Conservation (phyloP, 2,329 filamentous ascomycete genomes). For the Paraphoma chrysanthemicola region DNA sequence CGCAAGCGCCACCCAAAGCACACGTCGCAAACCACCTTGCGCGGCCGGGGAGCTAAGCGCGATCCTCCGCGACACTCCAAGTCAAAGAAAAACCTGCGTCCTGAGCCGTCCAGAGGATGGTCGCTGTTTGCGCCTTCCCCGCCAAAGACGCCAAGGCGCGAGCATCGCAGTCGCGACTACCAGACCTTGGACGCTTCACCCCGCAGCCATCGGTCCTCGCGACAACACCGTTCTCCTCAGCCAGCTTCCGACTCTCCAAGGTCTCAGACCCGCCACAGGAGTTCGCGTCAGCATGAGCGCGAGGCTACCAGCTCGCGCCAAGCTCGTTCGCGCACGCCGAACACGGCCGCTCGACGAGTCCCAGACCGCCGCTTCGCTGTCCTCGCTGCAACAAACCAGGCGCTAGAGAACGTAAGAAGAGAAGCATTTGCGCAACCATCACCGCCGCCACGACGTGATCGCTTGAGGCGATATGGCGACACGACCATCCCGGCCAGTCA, state of each 20-base stretch:
- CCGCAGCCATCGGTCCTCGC: slow-evolving; percentile 35
- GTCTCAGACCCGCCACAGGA: slow-evolving; percentile 34
- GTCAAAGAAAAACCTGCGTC: slow-evolving; percentile 35
- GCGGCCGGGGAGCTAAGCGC: slow-evolving; percentile 46
- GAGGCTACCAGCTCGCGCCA: slow-evolving; percentile 28
- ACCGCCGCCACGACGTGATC: slow-evolving; percentile 40
- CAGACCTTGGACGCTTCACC: slow-evolving; percentile 37
- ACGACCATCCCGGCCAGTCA: slow-evolving; percentile 37
- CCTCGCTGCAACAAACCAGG: slow-evolving; percentile 45
- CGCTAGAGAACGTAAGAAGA: slow-evolving; percentile 42
- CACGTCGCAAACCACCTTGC: slow-evolving; percentile 42
- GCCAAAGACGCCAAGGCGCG: slow-evolving; percentile 34
- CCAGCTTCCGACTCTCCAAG: slow-evolving; percentile 24
- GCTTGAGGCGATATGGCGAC: slow-evolving; percentile 41
- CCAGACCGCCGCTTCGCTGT: slow-evolving; percentile 49
- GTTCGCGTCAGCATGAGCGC: slow-evolving; percentile 37
- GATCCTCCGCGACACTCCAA: slow-evolving; percentile 41
- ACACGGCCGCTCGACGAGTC: slow-evolving; percentile 39
- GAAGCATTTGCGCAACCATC: slow-evolving; percentile 46
- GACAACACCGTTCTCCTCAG: slow-evolving; percentile 27
- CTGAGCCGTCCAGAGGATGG: slow-evolving; percentile 36
- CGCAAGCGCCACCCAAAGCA: slow-evolving; percentile 43
- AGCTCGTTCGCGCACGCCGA: slow-evolving; percentile 40
- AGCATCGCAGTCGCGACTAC: slow-evolving; percentile 31
- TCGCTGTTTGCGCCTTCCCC: slow-evolving; percentile 40